A percentile compares a stretch with the other conserved stretches of the same genome.
Conservation (phyloP, 768 basidiomycete genomes). For the Trametes cubensis region DNA sequence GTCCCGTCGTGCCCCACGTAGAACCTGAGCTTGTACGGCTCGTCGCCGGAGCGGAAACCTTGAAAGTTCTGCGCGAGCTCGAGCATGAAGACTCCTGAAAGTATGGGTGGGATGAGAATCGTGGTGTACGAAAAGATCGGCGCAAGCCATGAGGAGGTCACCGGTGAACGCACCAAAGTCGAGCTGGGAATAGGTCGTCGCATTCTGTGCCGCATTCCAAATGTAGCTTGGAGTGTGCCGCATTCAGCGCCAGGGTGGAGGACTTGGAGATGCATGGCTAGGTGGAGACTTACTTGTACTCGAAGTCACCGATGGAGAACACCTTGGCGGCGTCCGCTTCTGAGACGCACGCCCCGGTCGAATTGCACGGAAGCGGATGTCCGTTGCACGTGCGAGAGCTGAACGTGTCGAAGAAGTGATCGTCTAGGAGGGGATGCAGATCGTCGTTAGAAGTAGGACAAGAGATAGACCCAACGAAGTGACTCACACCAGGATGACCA, state of each 20-base stretch:
- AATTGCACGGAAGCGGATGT: constrained; percentile 45
- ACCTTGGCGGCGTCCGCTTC: constrained; percentile 41
- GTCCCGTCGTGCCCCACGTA: constrained; percentile 54
- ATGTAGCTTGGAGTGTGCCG: constrained; percentile 42
- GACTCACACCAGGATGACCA: constrained; percentile 54
- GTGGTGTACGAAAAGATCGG: not conserved
- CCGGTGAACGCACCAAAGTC: constrained; percentile 41
- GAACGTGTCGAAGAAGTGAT: constrained; percentile 58
- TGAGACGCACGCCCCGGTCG: constrained; percentile 43
- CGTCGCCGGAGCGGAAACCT: constrained; percentile 37
- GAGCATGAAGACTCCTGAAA: constrained; percentile 50
- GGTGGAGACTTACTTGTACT: too few relatives aligned
- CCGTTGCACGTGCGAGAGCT: constrained; percentile 50
- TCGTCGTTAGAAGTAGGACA: not conserved
- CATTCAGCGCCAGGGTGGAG: too few relatives aligned
- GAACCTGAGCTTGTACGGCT: constrained; percentile 42
- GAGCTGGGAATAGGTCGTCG: constrained; percentile 46
- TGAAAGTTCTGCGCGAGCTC: constrained; percentile 47
- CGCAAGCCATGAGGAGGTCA: not conserved
- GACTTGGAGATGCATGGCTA: too few relatives aligned
- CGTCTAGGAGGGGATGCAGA: constrained; percentile 34
- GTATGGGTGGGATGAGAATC: too few relatives aligned
- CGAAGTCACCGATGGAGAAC: constrained; percentile 41
- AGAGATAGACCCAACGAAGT: not conserved
- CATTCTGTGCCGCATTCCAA: constrained; percentile 50